Base-by-base conservation (phyloP, 148 eudicot species). In the Chenopodium quinoa region DNA sequence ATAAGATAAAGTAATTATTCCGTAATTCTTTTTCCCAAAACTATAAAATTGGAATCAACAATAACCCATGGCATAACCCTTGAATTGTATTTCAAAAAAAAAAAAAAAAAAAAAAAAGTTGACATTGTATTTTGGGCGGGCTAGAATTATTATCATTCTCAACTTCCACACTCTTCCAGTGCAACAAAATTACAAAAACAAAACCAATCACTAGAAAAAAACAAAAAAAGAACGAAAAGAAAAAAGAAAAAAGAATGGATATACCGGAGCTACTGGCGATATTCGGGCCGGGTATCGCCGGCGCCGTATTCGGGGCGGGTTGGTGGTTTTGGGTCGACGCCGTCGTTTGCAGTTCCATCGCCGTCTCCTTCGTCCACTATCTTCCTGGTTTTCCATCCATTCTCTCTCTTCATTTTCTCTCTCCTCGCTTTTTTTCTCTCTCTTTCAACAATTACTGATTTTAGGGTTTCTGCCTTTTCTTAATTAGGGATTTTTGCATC, bases 241-340 rank as follows among this genome's bases (percentile, higher is more conserved):
- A 3, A 1, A 58, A 13, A 2, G 4, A 17, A 58, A 58, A 62
- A n/a, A 62, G 10, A 64, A 95, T 95, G 98, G 98, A 92, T 85
- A 60, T 89, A 7, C 77, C 79, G 29, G 98, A 95, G 86, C 80
- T 95, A 48, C 87, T 90, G 94, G 90, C 91, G 34, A 95, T 95
- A 71, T 91, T 95, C 87, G 98, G 97, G 44, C 98, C 98, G 23
- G 98, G 96, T 11, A 50, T 92, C 3, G 85, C 98, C 83, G 97
- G 98, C 20, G 97, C 94, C 4, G 89, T 95, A 2, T 93, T 95
- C 92, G 98, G 98, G 50, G 87, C 96, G 65, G 98, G 98, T 1
- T 95, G 98, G 98, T 95, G 98, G 98, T 95, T 95, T 83, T 95
- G 98, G 97, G 91, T 95, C 10, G 98, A 95, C 88, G 98, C 98